These are phyloP conservation scores for Oehlia diaphana DNA, from an alignment of 192 early-diverging fungal genomes.

Conservation along the genomic window DNA sequence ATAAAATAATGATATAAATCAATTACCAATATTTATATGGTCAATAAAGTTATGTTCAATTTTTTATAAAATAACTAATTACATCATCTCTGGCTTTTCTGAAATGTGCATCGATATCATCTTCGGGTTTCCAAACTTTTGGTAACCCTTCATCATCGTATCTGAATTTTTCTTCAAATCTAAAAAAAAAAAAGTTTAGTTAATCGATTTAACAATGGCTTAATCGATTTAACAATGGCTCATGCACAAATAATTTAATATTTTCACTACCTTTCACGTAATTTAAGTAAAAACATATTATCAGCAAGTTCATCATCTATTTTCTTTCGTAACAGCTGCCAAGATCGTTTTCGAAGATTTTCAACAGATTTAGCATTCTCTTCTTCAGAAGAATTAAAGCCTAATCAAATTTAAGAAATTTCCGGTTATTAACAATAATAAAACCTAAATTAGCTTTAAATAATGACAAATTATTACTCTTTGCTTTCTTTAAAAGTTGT, in stretches of 20 bases:
- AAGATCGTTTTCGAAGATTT: slow-evolving; percentile 65
- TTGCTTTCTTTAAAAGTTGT: slow-evolving; percentile 51
- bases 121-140: slow-evolving; percentile 90
- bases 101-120: slow-evolving; percentile 93
- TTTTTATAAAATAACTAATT: slow-evolving; percentile 6
- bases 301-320: slow-evolving; percentile 84
- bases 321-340: slow-evolving; percentile 71
- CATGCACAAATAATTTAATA: neutral
- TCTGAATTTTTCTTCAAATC: slow-evolving; percentile 90
- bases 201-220: neutral
- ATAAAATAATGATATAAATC: neutral
- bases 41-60: neutral
- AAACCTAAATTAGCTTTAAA: neutral
- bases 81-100: slow-evolving; percentile 67
- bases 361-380: slow-evolving; percentile 54
- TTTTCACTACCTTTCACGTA: slow-evolving; percentile 51
- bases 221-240: neutral
- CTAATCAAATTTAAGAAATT: slow-evolving; percentile 21
- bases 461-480: slow-evolving; percentile 34
- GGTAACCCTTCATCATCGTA: slow-evolving; percentile 94
- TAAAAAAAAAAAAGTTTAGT: slow-evolving; percentile 22
- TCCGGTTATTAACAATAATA: neutral
- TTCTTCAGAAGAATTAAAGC: slow-evolving; percentile 51
- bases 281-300: slow-evolving; percentile 76
- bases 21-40: neutral